Conservation (phyloP, 345 rosid genomes). For the Salix purpurea region DNA sequence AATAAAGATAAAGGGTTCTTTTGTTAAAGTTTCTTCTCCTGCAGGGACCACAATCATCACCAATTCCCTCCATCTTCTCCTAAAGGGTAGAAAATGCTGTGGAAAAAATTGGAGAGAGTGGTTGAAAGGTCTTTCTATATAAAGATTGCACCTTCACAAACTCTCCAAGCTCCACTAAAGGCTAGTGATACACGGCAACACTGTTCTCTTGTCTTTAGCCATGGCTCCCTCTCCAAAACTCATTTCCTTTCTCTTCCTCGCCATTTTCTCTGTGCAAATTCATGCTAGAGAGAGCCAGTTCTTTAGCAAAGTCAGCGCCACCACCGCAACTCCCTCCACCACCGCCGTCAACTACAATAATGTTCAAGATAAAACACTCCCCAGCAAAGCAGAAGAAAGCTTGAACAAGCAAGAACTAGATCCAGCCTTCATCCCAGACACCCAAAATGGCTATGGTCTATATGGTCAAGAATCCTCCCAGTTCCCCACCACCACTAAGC, state of each 20-base stretch:
- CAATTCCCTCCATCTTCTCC: conserved; percentile 18
- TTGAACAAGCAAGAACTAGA: conserved; percentile 21
- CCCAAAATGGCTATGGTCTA: conserved; percentile 48
- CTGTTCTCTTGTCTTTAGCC: background rate
- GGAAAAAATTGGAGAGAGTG: background rate
- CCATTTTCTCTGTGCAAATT: conserved; percentile 18
- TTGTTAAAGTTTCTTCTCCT: background rate
- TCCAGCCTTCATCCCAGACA: conserved; percentile 36
- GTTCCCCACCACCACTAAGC: conserved; percentile 22
- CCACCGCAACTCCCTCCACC: background rate
- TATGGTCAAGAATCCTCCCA: conserved; percentile 37
- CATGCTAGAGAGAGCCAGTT: conserved; percentile 18
- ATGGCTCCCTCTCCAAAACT: conserved; percentile 30
- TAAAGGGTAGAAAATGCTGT: conserved; percentile 19
- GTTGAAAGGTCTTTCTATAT: conserved; percentile 20
- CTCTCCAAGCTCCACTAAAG: background rate
- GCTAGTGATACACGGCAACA: background rate
- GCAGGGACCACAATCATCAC: conserved; percentile 30
- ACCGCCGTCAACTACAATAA: conserved; percentile 3
- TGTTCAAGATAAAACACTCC: background rate
- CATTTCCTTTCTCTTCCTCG: conserved; percentile 13
- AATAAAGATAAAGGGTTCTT: background rate
- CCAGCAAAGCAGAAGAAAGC: conserved; percentile 3
- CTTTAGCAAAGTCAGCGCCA: conserved; percentile 22
- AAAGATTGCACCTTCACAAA: conserved; percentile 13